phyloP scores from a whole-genome alignment of 2,329 filamentous ascomycete species.

The Phialophora expanda region DNA sequence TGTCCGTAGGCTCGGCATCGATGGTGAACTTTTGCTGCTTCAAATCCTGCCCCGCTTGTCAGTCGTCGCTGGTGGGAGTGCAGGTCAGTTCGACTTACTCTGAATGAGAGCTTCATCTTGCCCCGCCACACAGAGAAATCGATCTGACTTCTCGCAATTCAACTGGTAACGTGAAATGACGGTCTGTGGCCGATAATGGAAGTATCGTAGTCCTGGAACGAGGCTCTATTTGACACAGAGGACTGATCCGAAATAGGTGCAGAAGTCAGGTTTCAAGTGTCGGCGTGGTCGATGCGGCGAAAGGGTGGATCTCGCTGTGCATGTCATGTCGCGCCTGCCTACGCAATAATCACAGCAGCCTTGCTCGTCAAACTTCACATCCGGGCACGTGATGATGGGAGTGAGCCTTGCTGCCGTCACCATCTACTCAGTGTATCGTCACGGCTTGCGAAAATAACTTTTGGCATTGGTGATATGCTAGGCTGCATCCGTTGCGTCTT shows the following conservation, averaged over 20 bases:
- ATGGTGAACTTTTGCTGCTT: conserved; percentile 99
- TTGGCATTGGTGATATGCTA: background rate
- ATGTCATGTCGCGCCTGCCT: conserved; percentile 9
- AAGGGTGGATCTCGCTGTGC: background rate
- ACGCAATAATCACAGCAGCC: conserved; percentile 10
- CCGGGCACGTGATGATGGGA: background rate
- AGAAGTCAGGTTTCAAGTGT: background rate
- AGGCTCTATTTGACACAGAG: background rate
- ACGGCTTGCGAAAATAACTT: background rate
- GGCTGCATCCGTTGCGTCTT: background rate
- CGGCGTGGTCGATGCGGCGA: conserved; percentile 16
- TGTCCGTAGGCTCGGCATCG: conserved; percentile 90
- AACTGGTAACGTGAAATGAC: background rate
- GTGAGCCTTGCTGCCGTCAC: background rate
- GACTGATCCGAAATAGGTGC: background rate
- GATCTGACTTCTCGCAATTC: background rate
- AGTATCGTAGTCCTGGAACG: background rate
- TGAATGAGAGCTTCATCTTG: conserved; percentile 74
- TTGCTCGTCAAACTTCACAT: background rate
- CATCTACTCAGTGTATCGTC: background rate
- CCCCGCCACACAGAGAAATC: conserved; percentile 41
- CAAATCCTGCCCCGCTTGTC: conserved; percentile 70
- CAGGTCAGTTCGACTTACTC: conserved; percentile 53
- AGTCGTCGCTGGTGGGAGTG: conserved; percentile 40
- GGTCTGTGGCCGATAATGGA: background rate